A percentile compares a stretch with the other conserved stretches of the same genome.
These are phyloP conservation scores for Phyllosticta citribraziliensis DNA, from an alignment of 2,329 filamentous ascomycete species.

Conservation along the genomic window DNA sequence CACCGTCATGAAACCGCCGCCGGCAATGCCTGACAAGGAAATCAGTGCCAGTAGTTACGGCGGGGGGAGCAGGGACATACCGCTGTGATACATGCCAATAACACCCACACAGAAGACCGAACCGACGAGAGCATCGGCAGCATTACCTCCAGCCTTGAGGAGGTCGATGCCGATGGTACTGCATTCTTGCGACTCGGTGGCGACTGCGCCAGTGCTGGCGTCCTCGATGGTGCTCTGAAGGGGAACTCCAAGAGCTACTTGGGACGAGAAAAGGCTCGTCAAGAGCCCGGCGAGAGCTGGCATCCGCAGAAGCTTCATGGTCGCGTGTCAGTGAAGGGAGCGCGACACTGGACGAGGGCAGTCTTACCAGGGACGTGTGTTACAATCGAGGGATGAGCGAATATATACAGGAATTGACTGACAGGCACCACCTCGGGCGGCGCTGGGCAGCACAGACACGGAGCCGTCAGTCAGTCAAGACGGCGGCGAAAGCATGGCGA, in stretches of 20 bases:
- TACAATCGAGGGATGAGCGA: background rate
- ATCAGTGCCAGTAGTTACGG: background rate
- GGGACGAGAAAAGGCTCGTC: conserved; percentile 5
- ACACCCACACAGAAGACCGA: conserved; percentile 40
- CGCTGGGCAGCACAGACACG: background rate
- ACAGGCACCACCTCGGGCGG: background rate
- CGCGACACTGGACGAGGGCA: background rate
- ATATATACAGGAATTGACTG: background rate
- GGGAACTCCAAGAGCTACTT: conserved; percentile 4
- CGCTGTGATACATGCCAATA: conserved; percentile 38
- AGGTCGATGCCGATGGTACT: conserved; percentile 37
- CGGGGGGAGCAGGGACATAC: background rate
- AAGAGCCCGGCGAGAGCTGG: conserved; percentile 8
- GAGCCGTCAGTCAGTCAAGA: background rate
- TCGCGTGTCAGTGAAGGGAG: background rate
- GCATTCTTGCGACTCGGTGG: conserved; percentile 36
- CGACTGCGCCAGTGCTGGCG: conserved; percentile 32
- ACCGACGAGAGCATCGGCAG: conserved; percentile 40
- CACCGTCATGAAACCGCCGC: conserved; percentile 83
- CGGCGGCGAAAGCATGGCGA: background rate
- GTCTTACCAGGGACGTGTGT: background rate
- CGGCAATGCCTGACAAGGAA: conserved; percentile 59
- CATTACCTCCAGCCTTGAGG: conserved; percentile 41
- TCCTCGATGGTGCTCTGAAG: background rate
- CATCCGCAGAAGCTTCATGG: conserved; percentile 8